Percentiles rank a stretch among this genome's conserved stretches.
Evolutionary conservation across 1,139 yeast genomes (phyloP).

Genomic region (Yamadazyma diddensiae): DNA sequence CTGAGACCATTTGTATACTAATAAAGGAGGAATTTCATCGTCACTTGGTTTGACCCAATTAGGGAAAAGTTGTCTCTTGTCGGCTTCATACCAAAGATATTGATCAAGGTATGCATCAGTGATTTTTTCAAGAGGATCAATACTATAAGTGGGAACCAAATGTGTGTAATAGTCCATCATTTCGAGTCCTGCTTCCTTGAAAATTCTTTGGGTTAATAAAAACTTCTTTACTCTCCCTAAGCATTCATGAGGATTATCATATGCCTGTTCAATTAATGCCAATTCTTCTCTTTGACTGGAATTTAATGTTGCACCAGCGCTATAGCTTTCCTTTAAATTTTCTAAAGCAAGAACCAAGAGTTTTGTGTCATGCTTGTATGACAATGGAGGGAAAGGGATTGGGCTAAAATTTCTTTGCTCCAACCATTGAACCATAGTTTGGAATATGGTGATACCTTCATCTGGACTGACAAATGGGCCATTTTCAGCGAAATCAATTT

Average conservation of each 20-base stretch:
- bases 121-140: constrained; percentile 91
- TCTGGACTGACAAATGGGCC: constrained; percentile 88
- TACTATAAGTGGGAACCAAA: constrained; percentile 78
- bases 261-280: constrained; percentile 92
- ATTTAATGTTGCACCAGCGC: constrained; percentile 80
- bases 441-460: constrained; percentile 84
- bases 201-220: constrained; percentile 83
- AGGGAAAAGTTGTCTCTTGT: constrained; percentile 83
- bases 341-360: constrained; percentile 86
- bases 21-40: constrained; percentile 85
- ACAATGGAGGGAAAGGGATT: constrained; percentile 89
- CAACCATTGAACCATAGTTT: constrained; percentile 91
- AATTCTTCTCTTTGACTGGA: constrained; percentile 89
- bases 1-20: constrained; percentile 93
- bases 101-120: constrained; percentile 97
- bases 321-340: constrained; percentile 76
- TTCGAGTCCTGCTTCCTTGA: constrained; percentile 83
- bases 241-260: constrained; percentile 94
- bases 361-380: constrained; percentile 92
- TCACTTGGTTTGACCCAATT: constrained; percentile 97
- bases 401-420: constrained; percentile 82
- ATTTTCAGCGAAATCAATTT: constrained; percentile 70
- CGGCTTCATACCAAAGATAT: constrained; percentile 94
- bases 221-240: constrained; percentile 80
- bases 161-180: constrained; percentile 92